Conservation (phyloP, 352 stramenopile genomes). For the Pythium aristosporum region DNA sequence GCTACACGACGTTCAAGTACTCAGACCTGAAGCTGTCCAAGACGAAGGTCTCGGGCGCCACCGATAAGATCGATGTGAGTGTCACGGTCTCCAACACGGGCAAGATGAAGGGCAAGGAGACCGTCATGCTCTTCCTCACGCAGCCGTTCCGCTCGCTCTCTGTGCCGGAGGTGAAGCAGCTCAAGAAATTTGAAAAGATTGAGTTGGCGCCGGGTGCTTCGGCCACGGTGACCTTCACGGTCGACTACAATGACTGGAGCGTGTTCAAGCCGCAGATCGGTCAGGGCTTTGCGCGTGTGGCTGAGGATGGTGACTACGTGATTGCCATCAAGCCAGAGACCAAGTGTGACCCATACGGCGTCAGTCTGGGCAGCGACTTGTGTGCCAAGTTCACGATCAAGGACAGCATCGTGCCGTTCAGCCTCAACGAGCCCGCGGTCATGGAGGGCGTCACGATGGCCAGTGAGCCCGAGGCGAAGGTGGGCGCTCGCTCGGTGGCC, state of each 20-base stretch:
- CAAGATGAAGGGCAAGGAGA: constrained; percentile 39
- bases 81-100: constrained; percentile 33
- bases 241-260: constrained; percentile 50
- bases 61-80: constrained; percentile 18
- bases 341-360: constrained; percentile 31
- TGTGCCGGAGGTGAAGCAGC: constrained; percentile 67
- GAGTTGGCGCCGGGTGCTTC: constrained; percentile 32
- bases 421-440: constrained; percentile 23
- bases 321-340: constrained; percentile 59
- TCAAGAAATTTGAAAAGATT: constrained; percentile 77
- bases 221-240: constrained; percentile 40
- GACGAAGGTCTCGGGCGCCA: constrained; percentile 25
- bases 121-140: constrained; percentile 41
- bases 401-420: constrained; percentile 31
- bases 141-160: constrained; percentile 27
- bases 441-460: constrained; percentile 14
- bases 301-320: constrained; percentile 57
- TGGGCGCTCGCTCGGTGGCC: neutral
- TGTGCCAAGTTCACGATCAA: constrained; percentile 29
- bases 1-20: constrained; percentile 63
- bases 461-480: constrained; percentile 7
- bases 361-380: constrained; percentile 8
- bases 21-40: constrained; percentile 31
- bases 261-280: constrained; percentile 51
- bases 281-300: constrained; percentile 33